Evolutionary conservation across 1,139 yeast genomes (phyloP).

Genomic region (Barnettozyma hawaiiensis): DNA sequence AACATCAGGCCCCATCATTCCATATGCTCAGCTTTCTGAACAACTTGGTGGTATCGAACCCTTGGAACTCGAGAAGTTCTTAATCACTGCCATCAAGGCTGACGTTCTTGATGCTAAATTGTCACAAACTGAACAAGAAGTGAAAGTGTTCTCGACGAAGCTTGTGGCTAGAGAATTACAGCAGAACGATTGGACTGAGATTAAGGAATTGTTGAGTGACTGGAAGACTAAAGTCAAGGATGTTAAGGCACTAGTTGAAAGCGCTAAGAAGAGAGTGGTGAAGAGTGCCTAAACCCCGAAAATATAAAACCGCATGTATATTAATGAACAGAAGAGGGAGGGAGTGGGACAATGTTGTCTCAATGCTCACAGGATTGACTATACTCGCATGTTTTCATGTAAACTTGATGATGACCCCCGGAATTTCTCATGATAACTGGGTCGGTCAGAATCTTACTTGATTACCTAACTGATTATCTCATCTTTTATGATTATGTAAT

Average conservation of each 20-base stretch:
- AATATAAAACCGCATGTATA: not conserved
- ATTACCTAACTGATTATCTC: too few species aligned
- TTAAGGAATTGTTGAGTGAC: constrained; percentile 17
- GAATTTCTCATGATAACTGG: too few species aligned
- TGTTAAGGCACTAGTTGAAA: constrained; percentile 19
- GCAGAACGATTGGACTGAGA: constrained; percentile 20
- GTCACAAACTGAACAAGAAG: constrained; percentile 17
- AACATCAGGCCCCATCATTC: constrained; percentile 7
- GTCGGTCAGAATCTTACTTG: too few species aligned
- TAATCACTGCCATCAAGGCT: constrained; percentile 22
- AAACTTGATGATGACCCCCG: too few species aligned
- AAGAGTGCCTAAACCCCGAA: constrained; percentile 2
- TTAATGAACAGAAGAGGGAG: not conserved
- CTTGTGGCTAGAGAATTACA: constrained; percentile 16
- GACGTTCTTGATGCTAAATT: constrained; percentile 22
- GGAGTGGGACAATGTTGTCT: too few species aligned
- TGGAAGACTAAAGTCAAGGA: constrained; percentile 24
- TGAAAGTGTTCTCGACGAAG: constrained; percentile 19
- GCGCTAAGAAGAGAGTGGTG: constrained; percentile 18
- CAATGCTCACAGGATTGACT: too few species aligned
- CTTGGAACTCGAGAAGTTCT: constrained; percentile 19
- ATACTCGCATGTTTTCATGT: too few species aligned
- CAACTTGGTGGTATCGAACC: constrained; percentile 9
- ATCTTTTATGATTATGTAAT: too few species aligned
- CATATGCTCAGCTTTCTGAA: constrained; percentile 16